phyloP scores from a whole-genome alignment of 2,329 filamentous ascomycete genomes.

The Epichloe gansuensis region DNA sequence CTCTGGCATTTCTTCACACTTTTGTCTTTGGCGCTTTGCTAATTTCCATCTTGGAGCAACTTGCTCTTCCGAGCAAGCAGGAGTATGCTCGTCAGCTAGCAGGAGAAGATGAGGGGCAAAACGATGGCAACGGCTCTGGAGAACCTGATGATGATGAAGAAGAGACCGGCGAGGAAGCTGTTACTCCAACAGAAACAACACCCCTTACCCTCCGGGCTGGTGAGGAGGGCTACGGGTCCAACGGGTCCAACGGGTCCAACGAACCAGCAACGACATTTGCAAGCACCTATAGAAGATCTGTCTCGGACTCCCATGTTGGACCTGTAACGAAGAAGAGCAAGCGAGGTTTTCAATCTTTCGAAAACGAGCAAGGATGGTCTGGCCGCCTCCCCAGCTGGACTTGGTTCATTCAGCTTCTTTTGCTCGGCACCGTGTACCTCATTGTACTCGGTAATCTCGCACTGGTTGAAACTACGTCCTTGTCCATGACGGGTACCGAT shows the following conservation, averaged over 20 bases:
- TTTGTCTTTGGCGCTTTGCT: conserved; percentile 62
- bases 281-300: conserved; percentile 41
- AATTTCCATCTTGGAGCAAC: conserved; percentile 69
- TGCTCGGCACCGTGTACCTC: conserved; percentile 66
- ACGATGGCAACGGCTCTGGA: conserved; percentile 20
- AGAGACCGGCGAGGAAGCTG: conserved; percentile 14
- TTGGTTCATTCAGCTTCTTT: conserved; percentile 76
- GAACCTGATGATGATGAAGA: background rate
- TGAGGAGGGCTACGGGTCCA: conserved; percentile 22
- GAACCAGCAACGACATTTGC: conserved; percentile 38
- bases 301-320: conserved; percentile 16
- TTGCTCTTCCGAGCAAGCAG: conserved; percentile 60
- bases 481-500: conserved; percentile 74
- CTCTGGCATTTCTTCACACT: conserved; percentile 68
- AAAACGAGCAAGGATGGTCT: conserved; percentile 78
- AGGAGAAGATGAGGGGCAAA: conserved; percentile 32
- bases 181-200: conserved; percentile 38
- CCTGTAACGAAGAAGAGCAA: conserved; percentile 10
- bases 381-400: conserved; percentile 65
- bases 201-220: conserved; percentile 40
- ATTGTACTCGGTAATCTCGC: conserved; percentile 67
- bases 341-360: conserved; percentile 34
- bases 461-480: conserved; percentile 57
- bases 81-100: conserved; percentile 51
- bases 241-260: conserved; percentile 20